Base-by-base conservation (phyloP, 306 rosid species). In the Cicer chorassanicum region DNA sequence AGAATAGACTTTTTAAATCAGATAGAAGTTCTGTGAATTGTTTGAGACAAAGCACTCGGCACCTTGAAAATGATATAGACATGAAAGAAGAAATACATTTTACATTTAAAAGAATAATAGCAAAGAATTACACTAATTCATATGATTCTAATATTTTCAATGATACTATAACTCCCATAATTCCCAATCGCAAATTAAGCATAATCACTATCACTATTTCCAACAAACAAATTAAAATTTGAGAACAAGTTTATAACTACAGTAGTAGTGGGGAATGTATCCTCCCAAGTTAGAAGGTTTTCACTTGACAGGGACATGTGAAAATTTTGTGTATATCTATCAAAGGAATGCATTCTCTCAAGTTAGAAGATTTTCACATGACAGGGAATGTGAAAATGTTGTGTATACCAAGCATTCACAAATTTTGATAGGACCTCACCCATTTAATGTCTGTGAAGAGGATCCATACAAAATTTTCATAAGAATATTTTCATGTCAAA, bases 1-100 rank as follows among this genome's bases (percentile, higher is more conserved):
- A 49, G 18, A 78, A 70, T 61, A 57, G 42, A 34, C 56, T 49
- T 78, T 44, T 14, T 19, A 16, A 61, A 18, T 60, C 39, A 69
- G 76, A 78, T 54, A 78, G 44, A 46, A 68, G 53, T 78, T 69
- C 36, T 19, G 21, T 60, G 63, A 39, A 69, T 59, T 46, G 76
- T 55, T 77, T 39, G 38, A 14, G 70, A 57, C 19, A 39, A 46
- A 68, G 13, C 69, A 68, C 76, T 68, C 19, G 6, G 43, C 45
- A 46, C 81, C 70, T 68, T 60, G 63, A 68, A 46, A 59, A 12
- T 44, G 50, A 68, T 41, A 21, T n/a, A 24, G 36, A 9, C 9
- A 24, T 13, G 57, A 57, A 43, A 48, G 54, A 77, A 68, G 68
- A 68, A 34, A 67, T 42, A 43, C 68, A 56, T 57, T 43, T 57